Conservation (phyloP, 768 basidiomycete species). For the Lactarius akahatsu region DNA sequence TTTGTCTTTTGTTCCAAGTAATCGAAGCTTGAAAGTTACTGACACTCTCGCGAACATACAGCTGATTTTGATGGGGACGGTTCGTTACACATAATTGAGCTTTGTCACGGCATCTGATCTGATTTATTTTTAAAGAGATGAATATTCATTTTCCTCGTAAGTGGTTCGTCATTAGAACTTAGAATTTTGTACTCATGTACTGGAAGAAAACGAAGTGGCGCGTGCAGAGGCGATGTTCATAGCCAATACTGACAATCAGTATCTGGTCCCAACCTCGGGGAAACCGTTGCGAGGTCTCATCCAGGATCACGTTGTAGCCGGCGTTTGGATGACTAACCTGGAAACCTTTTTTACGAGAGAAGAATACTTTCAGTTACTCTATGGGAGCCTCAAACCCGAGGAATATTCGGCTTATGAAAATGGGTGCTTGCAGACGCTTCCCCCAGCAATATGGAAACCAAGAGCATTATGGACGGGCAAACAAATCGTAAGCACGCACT, state of each 20-base stretch:
- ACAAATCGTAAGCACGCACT: constrained; percentile 67
- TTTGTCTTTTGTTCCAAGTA: constrained; percentile 37
- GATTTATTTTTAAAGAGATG: constrained; percentile 67
- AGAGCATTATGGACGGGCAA: constrained; percentile 95
- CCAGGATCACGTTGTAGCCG: constrained; percentile 98
- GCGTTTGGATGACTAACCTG: constrained; percentile 98
- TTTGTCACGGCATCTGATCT: constrained; percentile 26
- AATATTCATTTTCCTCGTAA: constrained; percentile 98
- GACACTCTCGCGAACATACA: constrained; percentile 32
- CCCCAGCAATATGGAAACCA: constrained; percentile 93
- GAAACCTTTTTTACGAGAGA: constrained; percentile 93
- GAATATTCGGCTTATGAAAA: constrained; percentile 56
- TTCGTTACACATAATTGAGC: constrained; percentile 36
- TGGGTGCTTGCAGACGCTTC: constrained; percentile 73
- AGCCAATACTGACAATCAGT: constrained; percentile 98
- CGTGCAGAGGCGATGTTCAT: constrained; percentile 92
- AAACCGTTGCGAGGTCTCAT: constrained; percentile 97
- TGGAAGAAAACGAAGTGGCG: constrained; percentile 86
- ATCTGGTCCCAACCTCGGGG: constrained; percentile 97
- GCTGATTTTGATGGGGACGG: constrained; percentile 95
- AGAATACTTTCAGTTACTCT: constrained; percentile 94
- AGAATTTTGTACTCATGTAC: constrained; percentile 14
- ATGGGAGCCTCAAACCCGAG: constrained; percentile 91
- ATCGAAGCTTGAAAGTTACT: constrained; percentile 17
- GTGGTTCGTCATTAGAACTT: constrained; percentile 34